Conservation (phyloP, 495 filamentous ascomycete species). For the Tuber melanosporum region DNA sequence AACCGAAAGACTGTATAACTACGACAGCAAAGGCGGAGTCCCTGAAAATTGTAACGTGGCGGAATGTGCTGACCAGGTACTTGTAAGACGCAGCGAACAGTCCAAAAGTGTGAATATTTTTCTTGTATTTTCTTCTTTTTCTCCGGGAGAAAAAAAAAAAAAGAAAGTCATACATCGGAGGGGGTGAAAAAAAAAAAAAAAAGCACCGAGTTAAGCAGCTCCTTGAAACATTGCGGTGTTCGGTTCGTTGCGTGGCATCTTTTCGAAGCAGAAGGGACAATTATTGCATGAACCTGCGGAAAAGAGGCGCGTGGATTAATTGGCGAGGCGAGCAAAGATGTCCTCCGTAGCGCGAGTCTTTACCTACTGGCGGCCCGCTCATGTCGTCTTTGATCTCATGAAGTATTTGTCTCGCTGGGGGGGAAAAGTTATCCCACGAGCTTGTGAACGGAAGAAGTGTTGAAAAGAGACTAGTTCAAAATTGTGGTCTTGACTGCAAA, state of each 20-base stretch:
- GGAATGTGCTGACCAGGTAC: neutral
- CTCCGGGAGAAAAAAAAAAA: neutral
- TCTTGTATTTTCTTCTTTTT: neutral
- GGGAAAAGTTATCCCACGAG: neutral
- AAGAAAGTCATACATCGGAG: neutral
- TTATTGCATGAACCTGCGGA: neutral
- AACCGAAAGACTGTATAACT: neutral
- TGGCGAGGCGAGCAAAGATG: neutral
- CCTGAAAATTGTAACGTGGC: neutral
- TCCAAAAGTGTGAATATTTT: neutral
- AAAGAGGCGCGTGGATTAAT: neutral
- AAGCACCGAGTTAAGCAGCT: neutral
- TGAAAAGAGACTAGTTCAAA: neutral
- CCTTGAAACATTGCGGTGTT: constrained; percentile 1
- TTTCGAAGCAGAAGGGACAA: neutral
- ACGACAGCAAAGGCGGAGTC: neutral
- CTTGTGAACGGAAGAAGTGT: neutral
- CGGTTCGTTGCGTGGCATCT: neutral
- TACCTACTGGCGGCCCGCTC: neutral
- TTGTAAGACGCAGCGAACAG: neutral
- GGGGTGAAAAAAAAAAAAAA: neutral
- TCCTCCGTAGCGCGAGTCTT: neutral
- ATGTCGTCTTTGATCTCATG: neutral
- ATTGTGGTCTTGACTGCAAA: neutral
- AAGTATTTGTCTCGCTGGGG: neutral